These are phyloP conservation scores for Solanum microdontum DNA, from an alignment of 257 asterid species.

Conservation along the genomic window DNA sequence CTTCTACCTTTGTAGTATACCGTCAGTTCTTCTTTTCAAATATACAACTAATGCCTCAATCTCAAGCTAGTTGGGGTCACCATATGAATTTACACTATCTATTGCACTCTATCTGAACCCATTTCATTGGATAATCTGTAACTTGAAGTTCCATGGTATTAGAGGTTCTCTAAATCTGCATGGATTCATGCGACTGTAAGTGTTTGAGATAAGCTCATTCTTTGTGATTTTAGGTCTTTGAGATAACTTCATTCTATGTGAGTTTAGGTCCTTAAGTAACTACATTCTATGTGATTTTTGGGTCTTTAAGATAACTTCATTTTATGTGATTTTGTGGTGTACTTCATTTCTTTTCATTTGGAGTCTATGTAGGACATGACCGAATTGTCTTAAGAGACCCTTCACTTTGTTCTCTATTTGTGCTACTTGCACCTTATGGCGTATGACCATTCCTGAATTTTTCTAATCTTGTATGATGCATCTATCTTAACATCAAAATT, in stretches of 20 bases:
- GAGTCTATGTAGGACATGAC: not conserved
- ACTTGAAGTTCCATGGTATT: not conserved
- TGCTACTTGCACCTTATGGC: not conserved
- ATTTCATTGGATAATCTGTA: not conserved
- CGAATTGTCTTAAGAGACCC: not conserved
- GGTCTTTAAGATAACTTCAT: not conserved
- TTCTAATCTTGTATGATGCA: not conserved
- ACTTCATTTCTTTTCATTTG: not conserved
- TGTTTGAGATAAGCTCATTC: not conserved
- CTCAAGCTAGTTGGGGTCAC: not conserved
- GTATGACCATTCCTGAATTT: not conserved
- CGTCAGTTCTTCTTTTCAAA: not conserved
- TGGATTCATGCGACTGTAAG: not conserved
- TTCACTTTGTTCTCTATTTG: not conserved
- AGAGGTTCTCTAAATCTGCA: not conserved
- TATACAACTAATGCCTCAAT: not conserved
- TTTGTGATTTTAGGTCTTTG: not conserved
- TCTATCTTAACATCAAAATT: not conserved
- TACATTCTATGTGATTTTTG: not conserved
- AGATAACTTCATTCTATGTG: not conserved
- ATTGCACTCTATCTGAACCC: not conserved
- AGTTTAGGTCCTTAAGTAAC: not conserved
- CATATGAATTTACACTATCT: not conserved
- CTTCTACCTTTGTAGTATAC: not conserved
- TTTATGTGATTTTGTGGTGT: not conserved